Base-by-base conservation (phyloP, 441 rosid genomes). In the Rhodomyrtus psidioides region DNA sequence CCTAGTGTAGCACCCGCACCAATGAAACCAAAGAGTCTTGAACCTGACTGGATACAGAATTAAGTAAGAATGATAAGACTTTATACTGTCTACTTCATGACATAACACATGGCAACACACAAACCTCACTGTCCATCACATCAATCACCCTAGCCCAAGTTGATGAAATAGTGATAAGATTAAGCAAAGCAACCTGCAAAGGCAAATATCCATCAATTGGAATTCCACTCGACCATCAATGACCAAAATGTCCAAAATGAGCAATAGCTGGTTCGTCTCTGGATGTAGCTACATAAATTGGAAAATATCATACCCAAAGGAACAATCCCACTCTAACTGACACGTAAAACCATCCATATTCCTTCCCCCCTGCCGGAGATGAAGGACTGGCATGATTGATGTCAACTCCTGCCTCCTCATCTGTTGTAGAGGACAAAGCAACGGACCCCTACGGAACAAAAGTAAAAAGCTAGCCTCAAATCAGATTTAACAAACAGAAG, bases 1-100 rank as follows among this genome's bases (percentile, higher is more conserved):
- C 99, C 98, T 81, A 97, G 93, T 30, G 98, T 97, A 82, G 99
- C 99, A 86, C 98, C 99, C 83, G 98, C 99, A 87, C 99, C 99
- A 86, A 96, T 92, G 93, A 96, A 95, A 83, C 98, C 99, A 53
- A 97, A 97, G 92, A 96, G 93, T 93, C 99, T 93, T 83, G 98
- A 95, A 90, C 99, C 98, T 93, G 99, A 96, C 99, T 96, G 97
- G 84, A 94, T 59, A 86, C 70, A 88, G 82, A 88, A 49, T 79
- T 84, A 87, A 83, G 87, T 92, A 86, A 93, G 88, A 76, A 53
- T 58, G 23, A 87, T 84, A 87, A 87, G 57, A 86, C 12, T 49
- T 4, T 53, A 55, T 27, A 9, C 49, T 53, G 51, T 55, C 7
- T 62, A 53, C 60, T 88, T 34, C 42, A 74, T 62, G 24, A 83